Evolutionary conservation across 352 stramenopile genomes (phyloP).

Genomic region (Stramenopiles sp.): DNA sequence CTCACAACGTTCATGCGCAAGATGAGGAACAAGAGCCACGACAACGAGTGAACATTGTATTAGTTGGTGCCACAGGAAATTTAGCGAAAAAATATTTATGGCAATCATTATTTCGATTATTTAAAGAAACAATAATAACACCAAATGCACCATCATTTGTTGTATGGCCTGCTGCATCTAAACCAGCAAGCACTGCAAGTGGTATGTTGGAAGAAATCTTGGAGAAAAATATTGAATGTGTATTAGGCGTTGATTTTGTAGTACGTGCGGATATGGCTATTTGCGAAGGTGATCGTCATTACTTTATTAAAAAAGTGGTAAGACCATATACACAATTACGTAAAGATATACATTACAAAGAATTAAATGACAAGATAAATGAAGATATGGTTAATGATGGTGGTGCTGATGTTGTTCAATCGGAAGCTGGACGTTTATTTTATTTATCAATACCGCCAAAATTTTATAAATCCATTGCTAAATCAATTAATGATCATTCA

Average conservation of each 20-base stretch:
- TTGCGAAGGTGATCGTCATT: constrained; percentile 28
- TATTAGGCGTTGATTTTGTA: constrained; percentile 24
- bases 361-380: not conserved
- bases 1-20: no score
- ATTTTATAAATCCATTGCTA: constrained; percentile 24
- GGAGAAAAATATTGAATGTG: constrained; percentile 19
- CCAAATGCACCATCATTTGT: constrained; percentile 22
- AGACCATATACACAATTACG: constrained; percentile 28
- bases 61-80: constrained; percentile 45
- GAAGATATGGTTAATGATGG: not conserved
- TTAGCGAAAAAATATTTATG: constrained; percentile 56
- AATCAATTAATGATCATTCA: constrained; percentile 16
- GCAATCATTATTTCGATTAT: constrained; percentile 39
- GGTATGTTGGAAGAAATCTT: constrained; percentile 21
- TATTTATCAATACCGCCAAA: constrained; percentile 48
- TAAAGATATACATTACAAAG: constrained; percentile 19
- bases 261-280: constrained; percentile 12
- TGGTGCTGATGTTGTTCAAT: constrained; percentile 11
- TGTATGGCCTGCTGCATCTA: constrained; percentile 25
- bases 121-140: constrained; percentile 19
- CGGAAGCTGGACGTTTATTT: constrained; percentile 29
- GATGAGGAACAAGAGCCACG: no score
- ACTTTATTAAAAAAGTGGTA: constrained; percentile 4
- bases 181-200: constrained; percentile 25
- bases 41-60: constrained; percentile 21